Evolutionary conservation across 768 basidiomycete species (phyloP).

Genomic region (Hypsizygus marmoreus): DNA sequence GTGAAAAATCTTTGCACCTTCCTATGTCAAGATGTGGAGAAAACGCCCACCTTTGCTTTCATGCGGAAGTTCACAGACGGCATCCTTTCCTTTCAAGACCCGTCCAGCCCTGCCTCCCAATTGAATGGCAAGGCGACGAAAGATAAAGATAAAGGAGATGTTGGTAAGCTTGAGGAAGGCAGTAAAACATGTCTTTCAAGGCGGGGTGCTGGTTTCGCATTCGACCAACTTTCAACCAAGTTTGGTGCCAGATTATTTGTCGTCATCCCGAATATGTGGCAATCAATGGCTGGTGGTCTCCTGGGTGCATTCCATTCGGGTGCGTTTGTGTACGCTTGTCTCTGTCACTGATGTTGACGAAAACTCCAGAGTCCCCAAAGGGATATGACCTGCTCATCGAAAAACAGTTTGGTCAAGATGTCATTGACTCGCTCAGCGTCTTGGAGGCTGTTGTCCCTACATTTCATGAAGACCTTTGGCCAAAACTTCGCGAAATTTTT

Average conservation of each 20-base stretch:
- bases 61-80: conserved; percentile 63
- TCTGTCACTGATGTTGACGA: not conserved
- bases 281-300: conserved; percentile 83
- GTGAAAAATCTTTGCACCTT: conserved; percentile 97
- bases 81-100: conserved; percentile 71
- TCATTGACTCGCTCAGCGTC: conserved; percentile 91
- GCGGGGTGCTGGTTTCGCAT: conserved; percentile 84
- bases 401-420: conserved; percentile 79
- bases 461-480: conserved; percentile 70
- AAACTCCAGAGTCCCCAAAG: conserved; percentile 47
- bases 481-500: conserved; percentile 69
- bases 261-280: conserved; percentile 93
- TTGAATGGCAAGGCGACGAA: conserved; percentile 35
- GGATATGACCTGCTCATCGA: conserved; percentile 68
- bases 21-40: conserved; percentile 86
- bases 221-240: conserved; percentile 71
- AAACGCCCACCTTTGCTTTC: conserved; percentile 87
- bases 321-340: conserved; percentile 33
- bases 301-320: conserved; percentile 66
- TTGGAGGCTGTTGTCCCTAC: conserved; percentile 80
- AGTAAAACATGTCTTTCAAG: conserved; percentile 71
- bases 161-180: conserved; percentile 53
- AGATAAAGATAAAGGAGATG: conserved; percentile 42
- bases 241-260: conserved; percentile 77
- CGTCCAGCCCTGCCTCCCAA: conserved; percentile 30